Evolutionary conservation across 2,329 filamentous ascomycete species (phyloP), one percentile per base, ranked within the genome.

Genomic region (Nannizzia gypsea): DNA sequence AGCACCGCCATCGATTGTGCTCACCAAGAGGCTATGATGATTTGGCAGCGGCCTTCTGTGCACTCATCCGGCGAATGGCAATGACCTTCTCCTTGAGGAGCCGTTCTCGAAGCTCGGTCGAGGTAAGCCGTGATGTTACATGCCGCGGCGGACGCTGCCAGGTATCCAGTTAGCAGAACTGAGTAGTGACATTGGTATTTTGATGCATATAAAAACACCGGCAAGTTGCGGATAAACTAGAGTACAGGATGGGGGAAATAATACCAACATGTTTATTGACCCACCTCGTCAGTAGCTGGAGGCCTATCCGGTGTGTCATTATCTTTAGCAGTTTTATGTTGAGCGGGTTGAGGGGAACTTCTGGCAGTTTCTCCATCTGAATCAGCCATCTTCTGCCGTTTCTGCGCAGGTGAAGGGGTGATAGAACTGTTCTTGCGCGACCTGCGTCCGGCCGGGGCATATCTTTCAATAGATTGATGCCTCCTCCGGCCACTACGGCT

Each of bases 381-480:
- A 70, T 73, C 73, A 70, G 73, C 68, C 63, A 71, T 69, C 64
- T 70, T 74, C 62, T 70, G 71, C 65, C 72, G 70, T 64, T 77
- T 77, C 48, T 73, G 71, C 67, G 69, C 69, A 59, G 71, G 73
- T 63, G 69, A 72, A 63, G 69, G 70, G 63, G 74, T 75, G 62
- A 70, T 68, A 52, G 76, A 75, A 63, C 74, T 74, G 59, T 70
- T 71, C 62, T 75, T 76, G 65, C 70, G 74, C 64, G 71, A 69
- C 66, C 72, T 72, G 61, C 73, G 73, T 22, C 66, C 69, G 40
- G 67, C 69, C 40, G 75, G 74, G 59, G 73, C 73, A 70, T 77
- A 78, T 71, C 74, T 73, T 65, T 74, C 68, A 60, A 77, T 66
- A 13, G 77, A 78, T 58, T 73, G 73, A 60, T 74, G 73, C 63